These are phyloP conservation scores for Isatis lusitanica DNA, from an alignment of 441 rosid species.

Conservation along the genomic window DNA sequence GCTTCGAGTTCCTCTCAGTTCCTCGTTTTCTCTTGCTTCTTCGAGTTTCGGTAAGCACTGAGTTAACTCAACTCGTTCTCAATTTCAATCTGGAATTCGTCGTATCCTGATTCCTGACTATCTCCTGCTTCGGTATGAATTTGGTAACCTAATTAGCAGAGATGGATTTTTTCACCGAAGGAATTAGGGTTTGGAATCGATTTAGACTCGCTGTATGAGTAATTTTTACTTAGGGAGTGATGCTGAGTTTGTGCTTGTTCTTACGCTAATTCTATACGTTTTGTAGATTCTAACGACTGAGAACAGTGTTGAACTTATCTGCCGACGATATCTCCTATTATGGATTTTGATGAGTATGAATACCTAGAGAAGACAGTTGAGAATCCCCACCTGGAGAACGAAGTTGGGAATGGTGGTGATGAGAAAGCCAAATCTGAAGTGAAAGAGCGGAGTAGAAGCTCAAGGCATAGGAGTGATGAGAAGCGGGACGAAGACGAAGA, in stretches of 20 bases:
- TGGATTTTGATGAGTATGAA: constrained; percentile 99
- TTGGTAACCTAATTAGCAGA: not conserved
- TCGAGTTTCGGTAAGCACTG: constrained; percentile 1
- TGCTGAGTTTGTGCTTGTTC: not conserved
- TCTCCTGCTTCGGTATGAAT: not conserved
- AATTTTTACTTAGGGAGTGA: not conserved
- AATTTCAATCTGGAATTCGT: constrained; percentile 15
- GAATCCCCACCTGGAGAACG: constrained; percentile 59
- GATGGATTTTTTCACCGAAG: not conserved
- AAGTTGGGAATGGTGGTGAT: constrained; percentile 56
- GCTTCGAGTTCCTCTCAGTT: constrained; percentile 14
- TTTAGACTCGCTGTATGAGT: not conserved
- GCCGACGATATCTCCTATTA: constrained; percentile 28
- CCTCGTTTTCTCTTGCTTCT: constrained; percentile 10
- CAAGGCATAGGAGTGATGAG: constrained; percentile 58
- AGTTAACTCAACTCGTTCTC: not conserved
- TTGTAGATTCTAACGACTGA: constrained; percentile 18
- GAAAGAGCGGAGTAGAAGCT: constrained; percentile 55
- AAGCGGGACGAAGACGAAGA: constrained; percentile 45
- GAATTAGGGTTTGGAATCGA: constrained; percentile 19
- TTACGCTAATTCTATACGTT: not conserved
- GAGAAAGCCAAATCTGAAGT: constrained; percentile 49
- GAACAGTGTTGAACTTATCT: constrained; percentile 14
- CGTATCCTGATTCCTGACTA: not conserved
- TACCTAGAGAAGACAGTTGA: constrained; percentile 93